Evolutionary conservation across 768 basidiomycete species (phyloP).

Genomic region (Boletus subcaerulescens): DNA sequence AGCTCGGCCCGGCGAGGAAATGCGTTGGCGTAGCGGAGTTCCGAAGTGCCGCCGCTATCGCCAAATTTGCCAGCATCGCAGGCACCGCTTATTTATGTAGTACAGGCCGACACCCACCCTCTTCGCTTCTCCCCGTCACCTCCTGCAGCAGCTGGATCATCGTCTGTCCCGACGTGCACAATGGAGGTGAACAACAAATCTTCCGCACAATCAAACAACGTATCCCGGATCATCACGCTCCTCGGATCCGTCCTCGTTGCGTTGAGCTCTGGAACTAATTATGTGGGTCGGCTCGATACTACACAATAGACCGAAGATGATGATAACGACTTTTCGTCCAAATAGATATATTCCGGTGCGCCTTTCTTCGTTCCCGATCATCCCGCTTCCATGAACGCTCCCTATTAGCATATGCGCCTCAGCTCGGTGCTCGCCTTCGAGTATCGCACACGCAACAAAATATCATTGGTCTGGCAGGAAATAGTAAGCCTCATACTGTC

Average conservation of each 20-base stretch:
- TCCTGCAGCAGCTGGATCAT: neutral
- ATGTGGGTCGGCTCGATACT: slow-evolving; percentile 45
- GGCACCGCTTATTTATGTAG: no score
- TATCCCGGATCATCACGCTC: slow-evolving; percentile 46
- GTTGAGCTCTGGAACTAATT: slow-evolving; percentile 68
- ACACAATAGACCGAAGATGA: neutral
- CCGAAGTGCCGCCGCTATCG: no score
- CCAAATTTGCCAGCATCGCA: no score
- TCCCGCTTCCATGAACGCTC: neutral
- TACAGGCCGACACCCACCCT: no score
- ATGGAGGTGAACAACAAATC: slow-evolving; percentile 13
- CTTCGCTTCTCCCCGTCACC: neutral
- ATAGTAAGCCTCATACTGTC: slow-evolving; percentile 43
- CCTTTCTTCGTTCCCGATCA: neutral
- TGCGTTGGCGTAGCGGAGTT: no score
- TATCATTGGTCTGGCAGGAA: slow-evolving; percentile 76
- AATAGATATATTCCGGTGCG: slow-evolving; percentile 32
- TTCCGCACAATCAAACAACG: slow-evolving; percentile 21
- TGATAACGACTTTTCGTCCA: neutral
- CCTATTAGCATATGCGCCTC: slow-evolving; percentile 76
- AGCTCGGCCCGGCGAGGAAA: no score
- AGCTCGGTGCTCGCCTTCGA: slow-evolving; percentile 71
- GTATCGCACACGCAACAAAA: slow-evolving; percentile 83
- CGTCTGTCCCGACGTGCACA: neutral
- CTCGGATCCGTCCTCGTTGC: slow-evolving; percentile 58